Evolutionary conservation across 495 filamentous ascomycete genomes (phyloP), one percentile per base, ranked within the genome.

Genomic region (Tuber microsphaerosporum): DNA sequence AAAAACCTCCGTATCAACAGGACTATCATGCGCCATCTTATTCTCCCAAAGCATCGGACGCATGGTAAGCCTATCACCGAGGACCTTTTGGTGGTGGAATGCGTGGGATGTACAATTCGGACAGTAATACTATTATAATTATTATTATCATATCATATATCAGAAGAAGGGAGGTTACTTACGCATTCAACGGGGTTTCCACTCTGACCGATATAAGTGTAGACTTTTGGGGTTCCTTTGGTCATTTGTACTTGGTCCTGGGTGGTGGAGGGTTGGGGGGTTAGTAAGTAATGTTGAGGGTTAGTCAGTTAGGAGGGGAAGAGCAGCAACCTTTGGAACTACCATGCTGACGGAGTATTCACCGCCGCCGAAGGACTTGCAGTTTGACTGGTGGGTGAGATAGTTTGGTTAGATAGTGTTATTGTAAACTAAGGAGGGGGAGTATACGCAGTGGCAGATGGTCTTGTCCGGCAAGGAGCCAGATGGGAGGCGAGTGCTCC

Each of bases 311-410:
- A 31, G 12, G 37, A n/a, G 39, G 19, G 17, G 61, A 34, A 16
- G n/a, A 41, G 17, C 9, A 6, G 22, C 12, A 2, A 81, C 79
- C 70, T 71, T 77, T 16, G 78, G 78, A 37, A 77, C 71, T 45
- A 75, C 80, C 70, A 79, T 74, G 22, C 77, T 81, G 22, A 81
- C 79, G 6, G 78, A 78, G 31, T 81, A 81, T 34, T 75, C 74
- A 7, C 77, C 77, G n/a, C 77, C 77, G 19, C 79, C 79, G 43
- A 80, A 77, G 56, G 56, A 74, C 44, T 79, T 75, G 45, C 79
- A 81, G 3, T 71, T 68, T 39, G 46, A 71, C 75, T 78, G 41
- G 10, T 51, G 10, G 20, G 48, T 10, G 14, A 5, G 22, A 37
- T 37, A 37, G 2, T 37, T 71, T 45, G 31, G 70, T 10, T n/a